Evolutionary conservation across 228 moss, liverwort and hornwort species (phyloP), one percentile per base, ranked within the genome.

Genomic region (Sphagnum fallax): DNA sequence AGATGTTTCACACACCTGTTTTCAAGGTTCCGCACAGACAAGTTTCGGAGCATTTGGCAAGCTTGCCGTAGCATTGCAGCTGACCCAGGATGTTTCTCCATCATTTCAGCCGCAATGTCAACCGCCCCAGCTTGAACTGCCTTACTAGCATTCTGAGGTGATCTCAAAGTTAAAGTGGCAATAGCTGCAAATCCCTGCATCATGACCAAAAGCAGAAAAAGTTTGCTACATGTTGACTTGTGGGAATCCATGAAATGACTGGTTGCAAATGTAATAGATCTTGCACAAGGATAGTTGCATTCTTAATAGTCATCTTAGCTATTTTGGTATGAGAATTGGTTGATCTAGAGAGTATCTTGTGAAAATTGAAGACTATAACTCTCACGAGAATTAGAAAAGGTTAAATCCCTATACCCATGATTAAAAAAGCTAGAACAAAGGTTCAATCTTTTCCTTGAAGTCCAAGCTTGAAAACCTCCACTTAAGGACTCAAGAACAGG

Each of bases 91-190:
- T 92, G 89, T 70, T 61, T 79, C 64, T 76, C 86, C 89, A 95
- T 95, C 81, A 88, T 72, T 74, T 95, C 95, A n/a, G 69, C 90
- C 15, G 86, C 89, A 14, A 95, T 58, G 74, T 95, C 95, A 58
- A 95, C 84, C 72, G 86, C 89, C 67, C 95, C 95, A 73, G 79
- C 77, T 75, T 89, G 88, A 62, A 95, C 84, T 66, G 95, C 95
- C 71, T 92, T 78, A 75, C 89, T 89, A 5, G 87, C 95, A 64
- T 92, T 89, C 53, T 78, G 80, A 14, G 95, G 95, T 62, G 90
- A 85, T 75, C 95, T 89, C 69, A 95, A 74, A 9, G 92, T 95
- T 83, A 95, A 82, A 60, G 87, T 87, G 47, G 95, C 76, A 68
- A 90, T 69, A 6, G 87, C 89, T 73, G 90, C 90, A 75, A 84